Evolutionary conservation across 2,329 filamentous ascomycete genomes (phyloP).

Genomic region (Emergomyces pasteurianus): DNA sequence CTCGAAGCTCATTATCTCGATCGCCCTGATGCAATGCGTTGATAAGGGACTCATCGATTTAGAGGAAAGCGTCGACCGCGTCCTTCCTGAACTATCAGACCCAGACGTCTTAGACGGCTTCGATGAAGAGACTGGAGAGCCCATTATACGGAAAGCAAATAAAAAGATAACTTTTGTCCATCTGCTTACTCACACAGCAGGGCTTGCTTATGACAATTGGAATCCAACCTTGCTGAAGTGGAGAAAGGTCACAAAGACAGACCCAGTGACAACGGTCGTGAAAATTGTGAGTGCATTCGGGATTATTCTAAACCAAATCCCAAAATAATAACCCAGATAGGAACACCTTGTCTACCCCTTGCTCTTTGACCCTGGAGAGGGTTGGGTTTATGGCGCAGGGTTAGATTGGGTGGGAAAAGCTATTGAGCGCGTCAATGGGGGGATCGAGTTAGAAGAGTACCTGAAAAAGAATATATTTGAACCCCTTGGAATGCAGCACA

Average conservation of each 20-base stretch:
- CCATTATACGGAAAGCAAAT: slow-evolving; percentile 2
- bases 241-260: background rate
- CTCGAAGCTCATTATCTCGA: slow-evolving; percentile 36
- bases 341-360: slow-evolving; percentile 24
- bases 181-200: slow-evolving; percentile 3
- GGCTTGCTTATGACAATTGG: slow-evolving; percentile 2
- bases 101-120: slow-evolving; percentile 38
- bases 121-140: slow-evolving; percentile 16
- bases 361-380: slow-evolving; percentile 37
- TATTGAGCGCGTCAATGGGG: slow-evolving; percentile 7
- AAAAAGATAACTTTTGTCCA: slow-evolving; percentile 3
- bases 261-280: slow-evolving; percentile 13
- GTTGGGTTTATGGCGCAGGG: slow-evolving; percentile 38
- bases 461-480: slow-evolving; percentile 3
- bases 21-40: slow-evolving; percentile 41
- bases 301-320: background rate
- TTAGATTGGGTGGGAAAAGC: slow-evolving; percentile 43
- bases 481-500: slow-evolving; percentile 3
- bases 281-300: background rate
- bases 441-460: slow-evolving; percentile 2
- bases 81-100: slow-evolving; percentile 37
- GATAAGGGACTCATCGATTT: slow-evolving; percentile 39
- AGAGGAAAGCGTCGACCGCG: slow-evolving; percentile 30
- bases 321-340: background rate
- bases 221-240: background rate